A percentile compares a stretch with the other conserved stretches of the same genome.
Evolutionary conservation across 371 early-diverging fungal genomes (phyloP).

Genomic region (Smittium mucronatum): DNA sequence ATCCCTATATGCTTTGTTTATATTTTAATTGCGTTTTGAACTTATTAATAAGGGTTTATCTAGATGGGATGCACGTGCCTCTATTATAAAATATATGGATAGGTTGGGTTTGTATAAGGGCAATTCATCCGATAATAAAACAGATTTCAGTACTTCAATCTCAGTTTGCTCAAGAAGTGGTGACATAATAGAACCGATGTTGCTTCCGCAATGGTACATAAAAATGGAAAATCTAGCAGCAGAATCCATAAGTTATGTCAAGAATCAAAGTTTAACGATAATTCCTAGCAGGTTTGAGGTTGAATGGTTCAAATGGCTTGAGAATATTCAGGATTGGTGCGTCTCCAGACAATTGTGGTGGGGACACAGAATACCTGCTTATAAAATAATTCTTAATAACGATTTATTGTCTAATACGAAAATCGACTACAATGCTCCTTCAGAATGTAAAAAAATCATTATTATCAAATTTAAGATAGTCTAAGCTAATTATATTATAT

Average conservation of each 20-base stretch:
- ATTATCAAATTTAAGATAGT: slow-evolving; percentile 11
- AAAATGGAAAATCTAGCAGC: slow-evolving; percentile 71
- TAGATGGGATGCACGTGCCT: slow-evolving; percentile 90
- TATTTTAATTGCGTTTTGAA: slow-evolving; percentile 7
- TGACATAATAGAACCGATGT: slow-evolving; percentile 93
- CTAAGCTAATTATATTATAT: background rate
- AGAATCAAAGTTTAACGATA: slow-evolving; percentile 55
- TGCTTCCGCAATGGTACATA: slow-evolving; percentile 98
- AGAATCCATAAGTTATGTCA: slow-evolving; percentile 54
- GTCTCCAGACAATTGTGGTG: slow-evolving; percentile 98
- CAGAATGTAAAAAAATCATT: no score
- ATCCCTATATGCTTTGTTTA: slow-evolving; percentile 48
- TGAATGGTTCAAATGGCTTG: slow-evolving; percentile 93
- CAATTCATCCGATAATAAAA: slow-evolving; percentile 36
- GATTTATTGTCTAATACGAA: slow-evolving; percentile 25
- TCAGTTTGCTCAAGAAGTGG: slow-evolving; percentile 82
- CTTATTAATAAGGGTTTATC: slow-evolving; percentile 47
- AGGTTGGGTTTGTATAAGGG: slow-evolving; percentile 68
- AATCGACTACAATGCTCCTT: no score
- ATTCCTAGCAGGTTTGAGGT: slow-evolving; percentile 65
- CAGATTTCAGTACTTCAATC: slow-evolving; percentile 64
- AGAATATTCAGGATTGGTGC: slow-evolving; percentile 97
- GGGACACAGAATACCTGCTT: slow-evolving; percentile 99
- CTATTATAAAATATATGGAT: slow-evolving; percentile 70
- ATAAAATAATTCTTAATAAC: slow-evolving; percentile 50